These are phyloP conservation scores for Meira nashicola DNA, from an alignment of 1,284 basidiomycete species.

Conservation along the genomic window DNA sequence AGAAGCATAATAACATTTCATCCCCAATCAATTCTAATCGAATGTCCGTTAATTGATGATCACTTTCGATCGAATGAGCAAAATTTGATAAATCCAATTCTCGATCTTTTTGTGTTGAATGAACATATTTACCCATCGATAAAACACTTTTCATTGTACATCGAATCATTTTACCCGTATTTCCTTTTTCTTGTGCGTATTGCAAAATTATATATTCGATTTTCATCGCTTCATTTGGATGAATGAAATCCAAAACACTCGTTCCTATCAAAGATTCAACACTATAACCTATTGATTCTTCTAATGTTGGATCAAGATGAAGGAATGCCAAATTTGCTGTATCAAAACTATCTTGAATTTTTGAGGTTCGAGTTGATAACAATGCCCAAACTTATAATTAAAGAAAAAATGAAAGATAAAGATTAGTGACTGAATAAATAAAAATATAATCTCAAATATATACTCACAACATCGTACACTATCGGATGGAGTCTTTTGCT, in stretches of 20 bases:
- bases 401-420: neutral
- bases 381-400: slow-evolving; percentile 25
- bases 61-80: slow-evolving; percentile 66
- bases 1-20: slow-evolving; percentile 85
- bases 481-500: too few species aligned
- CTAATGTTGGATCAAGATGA: slow-evolving; percentile 81
- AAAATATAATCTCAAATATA: neutral
- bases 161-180: slow-evolving; percentile 76
- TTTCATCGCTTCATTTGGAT: slow-evolving; percentile 79
- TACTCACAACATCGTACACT: slow-evolving; percentile 1
- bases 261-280: slow-evolving; percentile 67
- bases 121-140: slow-evolving; percentile 55
- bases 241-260: slow-evolving; percentile 77
- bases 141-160: slow-evolving; percentile 52
- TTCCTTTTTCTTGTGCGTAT: slow-evolving; percentile 11
- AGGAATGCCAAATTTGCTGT: slow-evolving; percentile 64
- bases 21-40: slow-evolving; percentile 92
- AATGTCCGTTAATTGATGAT: slow-evolving; percentile 84
- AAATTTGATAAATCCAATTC: slow-evolving; percentile 43
- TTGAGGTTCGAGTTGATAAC: slow-evolving; percentile 23
- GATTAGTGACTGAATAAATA: neutral
- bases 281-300: slow-evolving; percentile 69
- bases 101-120: slow-evolving; percentile 56
- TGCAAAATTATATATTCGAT: slow-evolving; percentile 75
- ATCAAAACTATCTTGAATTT: neutral